Base-by-base conservation (phyloP, 306 rosid genomes). In the Ormosia semicastrata region DNA sequence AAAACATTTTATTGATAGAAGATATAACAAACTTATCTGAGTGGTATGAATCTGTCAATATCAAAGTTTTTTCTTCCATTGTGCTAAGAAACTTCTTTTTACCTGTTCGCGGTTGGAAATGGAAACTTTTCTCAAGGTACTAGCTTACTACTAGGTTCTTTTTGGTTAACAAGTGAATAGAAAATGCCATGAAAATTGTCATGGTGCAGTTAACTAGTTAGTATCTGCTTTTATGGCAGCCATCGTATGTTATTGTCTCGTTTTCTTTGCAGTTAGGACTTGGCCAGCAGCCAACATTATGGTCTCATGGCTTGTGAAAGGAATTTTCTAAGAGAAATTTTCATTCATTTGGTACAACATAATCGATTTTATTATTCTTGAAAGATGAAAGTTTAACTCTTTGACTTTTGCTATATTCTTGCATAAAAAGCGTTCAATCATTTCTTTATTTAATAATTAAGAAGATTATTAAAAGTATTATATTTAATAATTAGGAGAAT, bases 181-280 rank as follows among this genome's bases (percentile, higher is more conserved):
- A 53, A 73, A 81, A 73, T 74, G 47, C 11, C 53, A 34, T 9
- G 37, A 14, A 46, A 70, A 32, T 77, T 77, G 66, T 53, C 34
- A 30, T 77, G 78, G 53, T n/a, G n/a, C 4, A 9, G n/a, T 76
- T 15, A 7, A 11, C 66, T 13, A 13, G 30, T 29, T 40, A 67
- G 5, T 14, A 9, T 67, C 4, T 41, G 17, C 18, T 24, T 50
- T 77, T 65, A 24, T 44, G 9, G 5, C 39, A 59, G 32, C 46
- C 4, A 12, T 7, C 43, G 33, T 15, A 49, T 29, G 4, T 64
- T 9, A 64, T 36, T 43, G 8, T 65, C 3, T 7, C 52, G 79
- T 32, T 58, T 58, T 43, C 44, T 75, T 46, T 34, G 34, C 43
- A 53, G 52, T 46, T 73, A 37, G 50, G 62, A 53, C 24, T 24